Evolutionary conservation across 306 rosid genomes (phyloP).

Genomic region (Cotoneaster glaucophyllus): DNA sequence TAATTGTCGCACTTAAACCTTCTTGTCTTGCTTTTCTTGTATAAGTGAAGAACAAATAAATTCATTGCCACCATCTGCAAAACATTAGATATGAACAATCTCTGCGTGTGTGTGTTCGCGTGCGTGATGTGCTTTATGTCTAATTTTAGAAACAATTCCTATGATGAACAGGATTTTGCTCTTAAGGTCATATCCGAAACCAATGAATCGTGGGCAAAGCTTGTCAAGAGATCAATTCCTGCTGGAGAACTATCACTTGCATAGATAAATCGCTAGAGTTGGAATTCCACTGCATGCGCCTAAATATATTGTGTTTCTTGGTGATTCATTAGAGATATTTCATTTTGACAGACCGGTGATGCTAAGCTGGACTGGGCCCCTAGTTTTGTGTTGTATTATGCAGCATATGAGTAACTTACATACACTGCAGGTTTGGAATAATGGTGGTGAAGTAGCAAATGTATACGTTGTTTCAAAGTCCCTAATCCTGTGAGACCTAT

Average conservation of each 20-base stretch:
- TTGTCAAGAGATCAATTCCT: conserved; percentile 73
- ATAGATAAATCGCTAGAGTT: conserved; percentile 28
- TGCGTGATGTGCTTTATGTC: neutral
- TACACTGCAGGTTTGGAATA: no score
- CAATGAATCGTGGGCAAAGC: conserved; percentile 81
- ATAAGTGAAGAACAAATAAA: no score
- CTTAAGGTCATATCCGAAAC: conserved; percentile 76
- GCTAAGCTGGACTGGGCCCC: neutral
- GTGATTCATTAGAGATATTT: conserved; percentile 13
- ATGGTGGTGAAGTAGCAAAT: no score
- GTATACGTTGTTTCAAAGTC: no score
- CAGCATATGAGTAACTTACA: no score
- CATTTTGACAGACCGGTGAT: neutral
- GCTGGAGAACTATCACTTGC: conserved; percentile 75
- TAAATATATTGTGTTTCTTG: neutral
- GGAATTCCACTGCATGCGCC: conserved; percentile 3
- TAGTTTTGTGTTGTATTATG: no score
- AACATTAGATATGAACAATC: neutral
- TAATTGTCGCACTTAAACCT: neutral
- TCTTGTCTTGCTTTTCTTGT: neutral
- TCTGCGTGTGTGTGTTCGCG: neutral
- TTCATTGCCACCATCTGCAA: neutral
- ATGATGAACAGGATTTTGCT: conserved; percentile 58
- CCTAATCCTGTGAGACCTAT: no score
- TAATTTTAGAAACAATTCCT: conserved; percentile 2